Evolutionary conservation across 2,329 filamentous ascomycete genomes (phyloP).

Genomic region (Colletotrichum sp.): DNA sequence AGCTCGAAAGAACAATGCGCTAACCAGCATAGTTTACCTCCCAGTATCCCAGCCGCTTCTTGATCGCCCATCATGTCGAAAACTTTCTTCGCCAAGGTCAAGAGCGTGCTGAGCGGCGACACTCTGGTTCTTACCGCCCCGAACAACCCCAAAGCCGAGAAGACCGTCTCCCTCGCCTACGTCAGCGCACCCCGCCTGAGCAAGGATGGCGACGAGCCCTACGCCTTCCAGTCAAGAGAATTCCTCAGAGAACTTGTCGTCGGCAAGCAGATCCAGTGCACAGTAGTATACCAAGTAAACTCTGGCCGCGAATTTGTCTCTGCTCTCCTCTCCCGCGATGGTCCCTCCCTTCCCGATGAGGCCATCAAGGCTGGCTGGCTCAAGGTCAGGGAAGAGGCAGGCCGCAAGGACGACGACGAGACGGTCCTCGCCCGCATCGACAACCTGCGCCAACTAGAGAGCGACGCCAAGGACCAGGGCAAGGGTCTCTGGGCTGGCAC

Average conservation of each 20-base stretch:
- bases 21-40: neutral
- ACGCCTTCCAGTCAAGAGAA: constrained; percentile 93
- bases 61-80: constrained; percentile 49
- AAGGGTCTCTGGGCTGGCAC: constrained; percentile 81
- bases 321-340: constrained; percentile 74
- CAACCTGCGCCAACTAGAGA: constrained; percentile 77
- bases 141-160: constrained; percentile 82
- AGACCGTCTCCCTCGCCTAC: constrained; percentile 88
- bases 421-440: constrained; percentile 76
- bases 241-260: constrained; percentile 84
- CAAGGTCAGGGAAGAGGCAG: constrained; percentile 92
- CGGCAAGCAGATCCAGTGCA: constrained; percentile 87
- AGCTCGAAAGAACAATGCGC: neutral
- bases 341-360: constrained; percentile 79
- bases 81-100: constrained; percentile 76
- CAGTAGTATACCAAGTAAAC: constrained; percentile 85
- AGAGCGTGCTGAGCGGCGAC: constrained; percentile 93
- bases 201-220: constrained; percentile 90
- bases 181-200: constrained; percentile 86
- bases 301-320: constrained; percentile 88
- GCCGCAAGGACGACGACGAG: constrained; percentile 86
- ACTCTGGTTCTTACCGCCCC: constrained; percentile 84
- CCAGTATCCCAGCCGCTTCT: constrained; percentile 7
- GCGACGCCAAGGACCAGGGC: constrained; percentile 75
- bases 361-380: constrained; percentile 89